A percentile compares a stretch with the other conserved stretches of the same genome.
phyloP scores from a whole-genome alignment of 2,329 filamentous ascomycete genomes.

The Tolypocladium inflatum region DNA sequence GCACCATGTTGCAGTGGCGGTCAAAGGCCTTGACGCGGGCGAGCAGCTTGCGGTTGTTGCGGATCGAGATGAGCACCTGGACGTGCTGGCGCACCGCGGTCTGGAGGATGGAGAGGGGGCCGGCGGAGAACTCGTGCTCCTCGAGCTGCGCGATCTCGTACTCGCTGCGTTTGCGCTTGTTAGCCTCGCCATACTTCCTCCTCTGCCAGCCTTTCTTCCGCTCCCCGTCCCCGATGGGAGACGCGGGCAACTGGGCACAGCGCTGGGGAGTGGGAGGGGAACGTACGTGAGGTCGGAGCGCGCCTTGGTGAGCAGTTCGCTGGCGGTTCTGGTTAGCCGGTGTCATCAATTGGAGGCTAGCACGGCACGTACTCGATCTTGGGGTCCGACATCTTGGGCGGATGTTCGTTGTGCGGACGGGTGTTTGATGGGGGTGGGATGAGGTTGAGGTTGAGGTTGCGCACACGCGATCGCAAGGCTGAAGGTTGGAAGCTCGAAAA shows the following conservation, averaged over 20 bases:
- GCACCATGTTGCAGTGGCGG: constrained; percentile 97
- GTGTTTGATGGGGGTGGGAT: constrained; percentile 7
- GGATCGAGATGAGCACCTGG: constrained; percentile 93
- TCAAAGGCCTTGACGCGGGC: constrained; percentile 98
- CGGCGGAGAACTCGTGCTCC: constrained; percentile 46
- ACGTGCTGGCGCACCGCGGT: constrained; percentile 91
- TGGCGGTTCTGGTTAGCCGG: constrained; percentile 23
- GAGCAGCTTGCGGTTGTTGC: constrained; percentile 96
- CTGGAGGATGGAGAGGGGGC: constrained; percentile 78
- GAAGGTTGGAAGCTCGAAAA: constrained; percentile 23
- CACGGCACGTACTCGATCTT: constrained; percentile 57
- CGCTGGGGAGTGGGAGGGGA: constrained; percentile 3
- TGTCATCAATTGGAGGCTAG: neutral
- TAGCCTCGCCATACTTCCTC: neutral
- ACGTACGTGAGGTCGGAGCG: constrained; percentile 83
- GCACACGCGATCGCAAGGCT: constrained; percentile 20
- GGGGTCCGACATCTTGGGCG: constrained; percentile 48
- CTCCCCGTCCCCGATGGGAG: neutral
- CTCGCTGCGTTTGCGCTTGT: constrained; percentile 47
- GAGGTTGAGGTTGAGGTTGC: constrained; percentile 8
- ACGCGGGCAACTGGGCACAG: neutral
- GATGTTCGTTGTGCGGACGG: constrained; percentile 1
- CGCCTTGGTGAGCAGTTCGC: constrained; percentile 82
- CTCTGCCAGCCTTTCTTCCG: neutral
- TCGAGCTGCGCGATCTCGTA: constrained; percentile 74